Percentiles rank a stretch among this genome's conserved stretches.
phyloP scores from a whole-genome alignment of 2,329 filamentous ascomycete species.

The Colletotrichum incanum region DNA sequence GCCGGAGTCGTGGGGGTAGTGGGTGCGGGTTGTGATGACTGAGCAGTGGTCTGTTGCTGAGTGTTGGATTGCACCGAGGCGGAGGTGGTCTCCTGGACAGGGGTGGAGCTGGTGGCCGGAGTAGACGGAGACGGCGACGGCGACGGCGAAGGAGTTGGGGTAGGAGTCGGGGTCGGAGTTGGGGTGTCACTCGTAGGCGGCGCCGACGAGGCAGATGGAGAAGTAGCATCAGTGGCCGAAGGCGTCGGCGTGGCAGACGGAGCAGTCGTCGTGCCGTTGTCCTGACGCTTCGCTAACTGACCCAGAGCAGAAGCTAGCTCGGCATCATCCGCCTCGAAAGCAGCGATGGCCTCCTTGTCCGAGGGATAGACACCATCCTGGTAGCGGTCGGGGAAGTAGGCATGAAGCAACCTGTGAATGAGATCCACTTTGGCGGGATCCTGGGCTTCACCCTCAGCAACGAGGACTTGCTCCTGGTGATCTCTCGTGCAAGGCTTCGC shows the following conservation, averaged over 20 bases:
- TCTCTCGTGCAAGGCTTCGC: slow-evolving; percentile 34
- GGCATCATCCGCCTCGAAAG: slow-evolving; percentile 73
- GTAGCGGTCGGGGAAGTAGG: slow-evolving; percentile 74
- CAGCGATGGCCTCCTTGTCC: slow-evolving; percentile 75
- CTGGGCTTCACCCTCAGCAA: slow-evolving; percentile 19
- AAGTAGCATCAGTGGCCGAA: slow-evolving; percentile 42
- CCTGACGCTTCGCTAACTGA: slow-evolving; percentile 74
- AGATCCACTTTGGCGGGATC: slow-evolving; percentile 67
- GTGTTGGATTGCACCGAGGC: slow-evolving; percentile 36
- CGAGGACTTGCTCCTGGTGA: slow-evolving; percentile 27
- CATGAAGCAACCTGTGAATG: slow-evolving; percentile 78
- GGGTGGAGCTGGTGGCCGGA: slow-evolving; percentile 35
- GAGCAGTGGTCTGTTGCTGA: slow-evolving; percentile 32
- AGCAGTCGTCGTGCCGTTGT: slow-evolving; percentile 54
- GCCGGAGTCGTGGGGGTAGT: slow-evolving; percentile 48
- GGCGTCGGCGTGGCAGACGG: slow-evolving; percentile 26
- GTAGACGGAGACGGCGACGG: slow-evolving; percentile 37
- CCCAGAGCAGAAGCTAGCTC: slow-evolving; percentile 75
- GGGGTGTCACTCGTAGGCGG: slow-evolving; percentile 37
- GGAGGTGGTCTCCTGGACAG: slow-evolving; percentile 30
- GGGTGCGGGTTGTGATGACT: slow-evolving; percentile 35
- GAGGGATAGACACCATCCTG: slow-evolving; percentile 78
- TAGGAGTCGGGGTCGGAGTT: slow-evolving; percentile 42
- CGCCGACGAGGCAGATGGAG: slow-evolving; percentile 28
- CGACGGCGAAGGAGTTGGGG: slow-evolving; percentile 47